Evolutionary conservation across 2,329 filamentous ascomycete genomes (phyloP), one percentile per base, ranked within the genome.

Genomic region (Pseudogymnoascus sp.): DNA sequence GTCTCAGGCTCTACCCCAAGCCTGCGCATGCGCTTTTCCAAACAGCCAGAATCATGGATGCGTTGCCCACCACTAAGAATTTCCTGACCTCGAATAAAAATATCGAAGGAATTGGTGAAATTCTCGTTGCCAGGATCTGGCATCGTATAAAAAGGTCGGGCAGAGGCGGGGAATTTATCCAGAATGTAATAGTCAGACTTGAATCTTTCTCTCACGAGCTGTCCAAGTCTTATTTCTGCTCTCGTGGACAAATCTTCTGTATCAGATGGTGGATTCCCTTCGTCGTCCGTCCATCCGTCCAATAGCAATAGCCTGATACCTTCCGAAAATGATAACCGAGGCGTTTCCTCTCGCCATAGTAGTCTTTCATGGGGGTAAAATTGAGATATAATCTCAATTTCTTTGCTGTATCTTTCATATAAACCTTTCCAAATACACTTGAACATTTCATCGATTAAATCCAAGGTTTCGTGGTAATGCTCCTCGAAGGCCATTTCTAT

Each of bases 41-140:
- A 80, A 71, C 90, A 82, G 4, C 81, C 77, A 0, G 89, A 83
- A 65, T 94, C 87, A 73, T 97, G 90, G 66, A 97, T 95, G 83
- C 92, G 91, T 75, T 97, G 92, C 6, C 92, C 92, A 68, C 92
- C 92, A 0, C 91, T 93, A 51, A 93, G 86, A 63, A 97, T 94
- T 74, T 97, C 92, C 71, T 97, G 92, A 0, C 92, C 92, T 31
- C 92, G 88, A 44, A 96, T 83, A 77, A 97, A 97, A 63, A 97
- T 95, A 73, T 97, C 92, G 69, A 96, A 97, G 0, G 92, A 96
- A 73, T 96, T 96, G 59, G 92, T 97, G 73, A 86, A 85, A 35
- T 82, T 80, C 10, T 84, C 79, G 70, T 95, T 84, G 13, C 87
- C 79, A 1, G 87, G 83, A 65, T 96, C 90, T 29, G 88, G 88